A percentile compares a stretch with the other conserved stretches of the same genome.
Conservation (phyloP, 1,284 basidiomycete genomes). For the Moesziomyces sp. region DNA sequence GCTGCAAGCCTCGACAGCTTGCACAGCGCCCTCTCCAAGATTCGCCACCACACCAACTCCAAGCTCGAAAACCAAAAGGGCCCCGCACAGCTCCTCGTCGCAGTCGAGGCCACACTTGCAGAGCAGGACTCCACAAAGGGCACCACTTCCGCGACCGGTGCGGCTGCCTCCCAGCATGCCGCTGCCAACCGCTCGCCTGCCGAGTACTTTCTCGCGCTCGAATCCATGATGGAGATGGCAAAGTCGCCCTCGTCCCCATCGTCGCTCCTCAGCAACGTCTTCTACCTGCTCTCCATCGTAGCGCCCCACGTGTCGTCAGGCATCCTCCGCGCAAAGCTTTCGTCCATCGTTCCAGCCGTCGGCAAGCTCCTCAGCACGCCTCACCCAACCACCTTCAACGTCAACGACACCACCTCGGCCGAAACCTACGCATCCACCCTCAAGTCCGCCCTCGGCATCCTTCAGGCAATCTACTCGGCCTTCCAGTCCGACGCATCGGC, state of each 20-base stretch:
- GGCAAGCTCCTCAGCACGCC: constrained; percentile 57
- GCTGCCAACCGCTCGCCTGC: constrained; percentile 59
- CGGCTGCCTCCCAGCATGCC: constrained; percentile 76
- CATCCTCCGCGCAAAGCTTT: constrained; percentile 57
- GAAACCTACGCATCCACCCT: constrained; percentile 71
- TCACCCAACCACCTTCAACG: constrained; percentile 47
- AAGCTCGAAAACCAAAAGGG: constrained; percentile 86
- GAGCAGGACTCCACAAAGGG: constrained; percentile 75
- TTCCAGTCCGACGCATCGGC: constrained; percentile 73
- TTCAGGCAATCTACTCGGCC: constrained; percentile 76
- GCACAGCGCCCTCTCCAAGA: constrained; percentile 73
- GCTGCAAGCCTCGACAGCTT: constrained; percentile 43
- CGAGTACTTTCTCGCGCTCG: constrained; percentile 63
- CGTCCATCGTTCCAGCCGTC: constrained; percentile 51
- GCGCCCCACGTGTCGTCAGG: constrained; percentile 55
- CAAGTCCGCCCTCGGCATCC: constrained; percentile 80
- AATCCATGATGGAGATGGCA: constrained; percentile 57
- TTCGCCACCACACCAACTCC: constrained; percentile 85
- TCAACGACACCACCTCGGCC: constrained; percentile 75
- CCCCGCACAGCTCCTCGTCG: constrained; percentile 86
- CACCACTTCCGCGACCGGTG: constrained; percentile 71
- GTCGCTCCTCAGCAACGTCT: constrained; percentile 50
- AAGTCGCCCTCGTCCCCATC: constrained; percentile 27
- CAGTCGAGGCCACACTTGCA: constrained; percentile 86
- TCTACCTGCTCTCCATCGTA: constrained; percentile 63